Evolutionary conservation across 305 asterid species (phyloP).

Genomic region (Solanum hybrid): DNA sequence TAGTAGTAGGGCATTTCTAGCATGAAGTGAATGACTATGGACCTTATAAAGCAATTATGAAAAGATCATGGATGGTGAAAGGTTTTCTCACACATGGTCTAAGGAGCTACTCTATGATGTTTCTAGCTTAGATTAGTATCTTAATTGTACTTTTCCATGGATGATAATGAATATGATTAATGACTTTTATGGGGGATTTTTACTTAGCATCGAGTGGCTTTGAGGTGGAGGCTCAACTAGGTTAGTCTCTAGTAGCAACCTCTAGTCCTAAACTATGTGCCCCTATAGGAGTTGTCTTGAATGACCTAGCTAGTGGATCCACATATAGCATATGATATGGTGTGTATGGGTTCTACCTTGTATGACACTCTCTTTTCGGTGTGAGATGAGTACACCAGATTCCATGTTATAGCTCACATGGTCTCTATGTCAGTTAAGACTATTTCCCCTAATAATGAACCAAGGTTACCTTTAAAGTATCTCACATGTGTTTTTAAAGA

Average conservation of each 20-base stretch:
- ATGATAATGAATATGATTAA: neutral
- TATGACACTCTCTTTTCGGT: neutral
- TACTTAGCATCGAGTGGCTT: neutral
- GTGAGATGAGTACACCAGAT: neutral
- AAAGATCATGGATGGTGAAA: neutral
- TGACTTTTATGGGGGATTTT: neutral
- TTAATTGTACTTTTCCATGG: neutral
- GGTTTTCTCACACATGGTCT: neutral
- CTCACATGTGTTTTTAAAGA: neutral
- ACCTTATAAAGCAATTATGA: neutral
- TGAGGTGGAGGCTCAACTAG: neutral
- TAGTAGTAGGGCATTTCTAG: no score
- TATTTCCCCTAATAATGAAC: neutral
- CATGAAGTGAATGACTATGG: no score
- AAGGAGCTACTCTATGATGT: neutral
- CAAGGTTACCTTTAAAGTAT: neutral
- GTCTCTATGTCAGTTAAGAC: neutral
- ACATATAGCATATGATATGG: neutral
- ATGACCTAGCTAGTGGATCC: neutral
- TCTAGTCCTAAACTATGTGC: neutral
- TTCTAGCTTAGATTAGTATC: neutral
- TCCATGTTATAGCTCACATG: neutral
- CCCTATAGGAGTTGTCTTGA: neutral
- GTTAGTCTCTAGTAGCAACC: neutral
- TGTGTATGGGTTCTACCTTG: neutral